Evolutionary conservation across 305 asterid species (phyloP), one percentile per base, ranked within the genome.

Genomic region (Plantago lanceolata): DNA sequence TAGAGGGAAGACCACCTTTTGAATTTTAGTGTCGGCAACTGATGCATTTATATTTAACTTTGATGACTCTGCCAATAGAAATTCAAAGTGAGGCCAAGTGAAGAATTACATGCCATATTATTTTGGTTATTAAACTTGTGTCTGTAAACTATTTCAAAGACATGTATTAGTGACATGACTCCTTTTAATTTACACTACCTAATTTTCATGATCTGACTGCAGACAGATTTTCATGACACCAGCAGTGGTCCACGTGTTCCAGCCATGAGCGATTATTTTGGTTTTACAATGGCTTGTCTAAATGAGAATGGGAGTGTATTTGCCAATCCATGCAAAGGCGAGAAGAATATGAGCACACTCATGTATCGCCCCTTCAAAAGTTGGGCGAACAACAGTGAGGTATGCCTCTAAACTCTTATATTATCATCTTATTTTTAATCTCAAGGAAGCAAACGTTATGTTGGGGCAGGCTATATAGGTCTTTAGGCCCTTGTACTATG

Each of bases 361-460:
- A 88, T 90, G 96, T 94, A 88, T 78, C 88, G 94, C 17, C 97
- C 99, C 65, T 90, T 88, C 61, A 77, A 92, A 76, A 85, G 93
- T 79, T 94, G 96, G 96, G 96, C 95, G 65, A 88, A 80, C 78
- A 88, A 90, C 76, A 94, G 97, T 58, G 99, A 94, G 97, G 99
- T 90, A 59, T 64, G 71, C 70, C 69, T 57, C 63, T 56, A 51
- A 70, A 69, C 47, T 57, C 59, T 49, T 19, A 11, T 43, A 3
- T 35, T 44, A 71, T 63, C 45, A 55, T 64, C 45, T n/a, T 31
- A 8, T 78, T 17, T n/a, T n/a, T n/a, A n/a, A 57, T 55, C 49
- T 45, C 72, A 65, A 64, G 33, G 19, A 59, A 17, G 59, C 56
- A 64, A 48, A 55, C n/a, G 52, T 64, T 3, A 70, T 26, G 17